phyloP scores from a whole-genome alignment of 768 basidiomycete genomes.

The Gymnopilus junonius region DNA sequence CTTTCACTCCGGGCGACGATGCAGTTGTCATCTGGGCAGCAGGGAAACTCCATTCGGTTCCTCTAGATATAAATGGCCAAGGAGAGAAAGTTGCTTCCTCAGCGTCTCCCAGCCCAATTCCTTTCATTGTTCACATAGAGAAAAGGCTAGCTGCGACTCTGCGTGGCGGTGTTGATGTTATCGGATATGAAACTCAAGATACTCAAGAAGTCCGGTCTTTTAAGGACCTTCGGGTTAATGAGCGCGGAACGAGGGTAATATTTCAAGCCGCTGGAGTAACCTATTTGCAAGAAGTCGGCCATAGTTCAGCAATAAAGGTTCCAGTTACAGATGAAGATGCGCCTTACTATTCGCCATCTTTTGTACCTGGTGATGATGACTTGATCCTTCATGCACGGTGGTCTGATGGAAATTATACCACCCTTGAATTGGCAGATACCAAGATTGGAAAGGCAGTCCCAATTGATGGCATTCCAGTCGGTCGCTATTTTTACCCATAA shows the following conservation, averaged over 20 bases:
- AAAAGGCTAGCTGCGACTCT: conserved; percentile 68
- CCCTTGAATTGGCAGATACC: conserved; percentile 68
- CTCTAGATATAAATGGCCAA: conserved; percentile 50
- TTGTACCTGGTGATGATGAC: conserved; percentile 53
- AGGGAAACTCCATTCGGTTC: conserved; percentile 69
- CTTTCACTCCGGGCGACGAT: conserved; percentile 63
- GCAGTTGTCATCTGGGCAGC: conserved; percentile 77
- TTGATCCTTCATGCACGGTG: conserved; percentile 69
- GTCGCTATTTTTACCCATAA: conserved; percentile 66
- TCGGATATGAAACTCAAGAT: conserved; percentile 54
- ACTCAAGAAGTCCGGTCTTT: conserved; percentile 66
- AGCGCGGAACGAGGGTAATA: conserved; percentile 53
- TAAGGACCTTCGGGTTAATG: conserved; percentile 61
- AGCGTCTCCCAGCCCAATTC: conserved; percentile 50
- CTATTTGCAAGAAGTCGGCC: conserved; percentile 50
- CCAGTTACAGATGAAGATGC: conserved; percentile 52
- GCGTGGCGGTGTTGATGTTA: conserved; percentile 50
- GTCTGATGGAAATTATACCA: conserved; percentile 66
- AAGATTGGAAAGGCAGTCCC: conserved; percentile 46
- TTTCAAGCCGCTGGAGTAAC: conserved; percentile 73
- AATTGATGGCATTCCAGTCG: conserved; percentile 60
- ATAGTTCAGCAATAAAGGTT: conserved; percentile 36
- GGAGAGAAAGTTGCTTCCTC: conserved; percentile 54
- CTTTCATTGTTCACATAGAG: conserved; percentile 66
- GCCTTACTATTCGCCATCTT: conserved; percentile 72